Conservation (phyloP, 2,329 filamentous ascomycete species). For the Coniochaeta sp. region DNA sequence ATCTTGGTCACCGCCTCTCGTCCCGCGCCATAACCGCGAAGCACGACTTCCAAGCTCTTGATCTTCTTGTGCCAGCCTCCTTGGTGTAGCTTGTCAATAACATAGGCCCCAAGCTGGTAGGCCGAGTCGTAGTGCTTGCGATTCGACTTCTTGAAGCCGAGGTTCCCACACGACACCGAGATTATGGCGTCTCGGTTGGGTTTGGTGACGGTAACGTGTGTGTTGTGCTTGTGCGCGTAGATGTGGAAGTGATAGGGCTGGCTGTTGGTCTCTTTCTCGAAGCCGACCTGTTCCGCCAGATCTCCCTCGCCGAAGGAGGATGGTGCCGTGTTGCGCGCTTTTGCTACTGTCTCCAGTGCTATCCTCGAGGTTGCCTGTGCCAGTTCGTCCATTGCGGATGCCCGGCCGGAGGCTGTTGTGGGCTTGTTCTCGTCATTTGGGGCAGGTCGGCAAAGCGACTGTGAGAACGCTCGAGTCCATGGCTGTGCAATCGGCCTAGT, state of each 20-base stretch:
- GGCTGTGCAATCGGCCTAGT: conserved; percentile 8
- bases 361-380: background rate
- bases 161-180: conserved; percentile 73
- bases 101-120: conserved; percentile 80
- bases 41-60: conserved; percentile 65
- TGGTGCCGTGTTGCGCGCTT: conserved; percentile 4
- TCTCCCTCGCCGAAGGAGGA: conserved; percentile 3
- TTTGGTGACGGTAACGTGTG: conserved; percentile 81
- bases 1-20: conserved; percentile 88
- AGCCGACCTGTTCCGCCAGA: conserved; percentile 14
- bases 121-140: conserved; percentile 83
- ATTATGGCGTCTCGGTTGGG: conserved; percentile 75
- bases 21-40: conserved; percentile 80
- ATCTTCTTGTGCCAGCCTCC: conserved; percentile 71
- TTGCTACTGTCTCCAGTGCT: background rate
- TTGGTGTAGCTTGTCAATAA: conserved; percentile 79
- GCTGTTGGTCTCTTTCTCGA: conserved; percentile 25
- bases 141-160: conserved; percentile 81
- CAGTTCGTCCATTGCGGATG: conserved; percentile 1
- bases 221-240: conserved; percentile 87
- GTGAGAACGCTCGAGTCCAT: conserved; percentile 17
- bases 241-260: conserved; percentile 83
- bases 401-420: background rate
- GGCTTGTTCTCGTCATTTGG: background rate
- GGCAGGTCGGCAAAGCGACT: conserved; percentile 4